Percentiles rank a stretch among this genome's conserved stretches.
Conservation (phyloP, 768 basidiomycete species). For the Fibroporia radiculosa region DNA sequence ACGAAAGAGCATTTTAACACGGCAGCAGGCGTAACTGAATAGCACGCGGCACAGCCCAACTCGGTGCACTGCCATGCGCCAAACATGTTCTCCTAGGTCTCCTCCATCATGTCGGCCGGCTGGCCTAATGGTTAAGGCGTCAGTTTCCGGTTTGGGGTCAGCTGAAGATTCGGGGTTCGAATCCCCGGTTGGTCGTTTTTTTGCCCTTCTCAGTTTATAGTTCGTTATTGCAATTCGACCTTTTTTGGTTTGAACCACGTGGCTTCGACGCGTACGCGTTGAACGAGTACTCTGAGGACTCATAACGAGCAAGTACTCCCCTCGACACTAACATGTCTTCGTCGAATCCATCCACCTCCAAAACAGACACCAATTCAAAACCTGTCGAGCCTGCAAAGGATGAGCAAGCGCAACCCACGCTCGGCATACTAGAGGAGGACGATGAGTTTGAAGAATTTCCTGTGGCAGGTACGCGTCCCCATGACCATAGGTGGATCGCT, state of each 20-base stretch:
- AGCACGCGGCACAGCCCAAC: too few species aligned
- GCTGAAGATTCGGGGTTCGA: conserved; percentile 58
- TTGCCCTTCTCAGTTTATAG: too few species aligned
- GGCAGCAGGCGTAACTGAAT: too few species aligned
- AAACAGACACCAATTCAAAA: conserved; percentile 17
- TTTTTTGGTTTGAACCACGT: too few species aligned
- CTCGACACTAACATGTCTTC: too few species aligned
- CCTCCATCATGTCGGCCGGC: conserved; percentile 34
- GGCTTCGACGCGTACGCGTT: background rate
- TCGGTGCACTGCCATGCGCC: too few species aligned
- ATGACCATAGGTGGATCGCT: background rate
- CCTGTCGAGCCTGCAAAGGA: conserved; percentile 19
- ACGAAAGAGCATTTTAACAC: too few species aligned
- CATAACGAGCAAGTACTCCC: too few species aligned
- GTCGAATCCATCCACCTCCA: conserved; percentile 21
- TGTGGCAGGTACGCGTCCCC: conserved; percentile 55
- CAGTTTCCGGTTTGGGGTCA: conserved; percentile 41
- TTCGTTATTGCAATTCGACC: too few species aligned
- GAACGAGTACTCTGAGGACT: background rate
- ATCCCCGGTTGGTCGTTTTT: conserved; percentile 44
- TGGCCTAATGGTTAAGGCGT: conserved; percentile 58
- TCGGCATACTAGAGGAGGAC: conserved; percentile 93
- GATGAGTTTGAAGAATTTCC: conserved; percentile 96
- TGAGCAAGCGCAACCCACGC: conserved; percentile 49
- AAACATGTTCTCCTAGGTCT: too few species aligned